Evolutionary conservation across 495 filamentous ascomycete species (phyloP).

Genomic region (Aspergillus carlsbadensis): DNA sequence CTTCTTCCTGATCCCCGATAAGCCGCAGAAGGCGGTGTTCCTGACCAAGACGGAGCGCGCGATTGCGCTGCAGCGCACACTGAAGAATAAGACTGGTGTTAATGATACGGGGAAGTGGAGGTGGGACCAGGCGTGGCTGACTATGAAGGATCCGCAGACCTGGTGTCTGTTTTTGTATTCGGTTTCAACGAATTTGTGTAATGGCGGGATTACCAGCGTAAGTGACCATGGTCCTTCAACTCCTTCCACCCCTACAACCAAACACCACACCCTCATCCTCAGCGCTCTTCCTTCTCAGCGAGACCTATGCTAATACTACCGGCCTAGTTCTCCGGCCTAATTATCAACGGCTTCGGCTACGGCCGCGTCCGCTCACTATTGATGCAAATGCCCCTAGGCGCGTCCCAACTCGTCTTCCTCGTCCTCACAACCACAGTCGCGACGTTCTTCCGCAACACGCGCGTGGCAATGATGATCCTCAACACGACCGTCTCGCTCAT

Average conservation of each 20-base stretch:
- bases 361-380: conserved; percentile 35
- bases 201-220: conserved; percentile 44
- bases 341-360: conserved; percentile 43
- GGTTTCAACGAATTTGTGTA: conserved; percentile 42
- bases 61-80: conserved; percentile 55
- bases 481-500: conserved; percentile 41
- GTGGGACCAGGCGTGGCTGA: conserved; percentile 53
- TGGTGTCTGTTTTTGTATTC: conserved; percentile 44
- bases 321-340: conserved; percentile 39
- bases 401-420: conserved; percentile 37
- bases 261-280: too few relatives aligned
- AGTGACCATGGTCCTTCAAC: too few relatives aligned
- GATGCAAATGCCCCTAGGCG: conserved; percentile 41
- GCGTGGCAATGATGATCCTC: conserved; percentile 34
- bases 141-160: conserved; percentile 51
- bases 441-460: conserved; percentile 28
- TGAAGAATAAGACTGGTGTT: conserved; percentile 58
- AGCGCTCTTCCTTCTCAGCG: too few relatives aligned
- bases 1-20: conserved; percentile 50
- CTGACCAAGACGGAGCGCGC: conserved; percentile 46
- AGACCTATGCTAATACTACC: not conserved
- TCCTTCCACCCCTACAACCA: too few relatives aligned
- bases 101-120: conserved; percentile 58
- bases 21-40: conserved; percentile 45
- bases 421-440: conserved; percentile 30